phyloP scores from a whole-genome alignment of 148 eudicot species.

The Rhododendron williamsianum region DNA sequence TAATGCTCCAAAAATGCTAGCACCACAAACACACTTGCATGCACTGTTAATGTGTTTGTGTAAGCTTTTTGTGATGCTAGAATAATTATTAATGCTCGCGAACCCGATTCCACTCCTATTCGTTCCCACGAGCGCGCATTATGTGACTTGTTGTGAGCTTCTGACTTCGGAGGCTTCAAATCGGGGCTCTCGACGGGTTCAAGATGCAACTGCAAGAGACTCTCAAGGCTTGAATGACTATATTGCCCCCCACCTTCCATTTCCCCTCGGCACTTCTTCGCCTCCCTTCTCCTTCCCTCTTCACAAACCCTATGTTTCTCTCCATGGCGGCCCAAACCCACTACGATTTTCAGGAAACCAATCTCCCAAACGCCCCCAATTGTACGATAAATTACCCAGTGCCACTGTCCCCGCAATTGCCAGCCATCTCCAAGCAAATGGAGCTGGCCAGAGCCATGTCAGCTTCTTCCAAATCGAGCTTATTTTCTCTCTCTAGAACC shows the following conservation, averaged over 20 bases:
- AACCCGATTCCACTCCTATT: too few species aligned
- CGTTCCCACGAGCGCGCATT: too few species aligned
- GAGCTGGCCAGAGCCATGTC: conserved; percentile 77
- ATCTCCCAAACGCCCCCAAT: conserved; percentile 22
- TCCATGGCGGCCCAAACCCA: conserved; percentile 34
- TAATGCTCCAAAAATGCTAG: too few species aligned
- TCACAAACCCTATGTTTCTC: background rate
- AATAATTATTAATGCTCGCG: too few species aligned
- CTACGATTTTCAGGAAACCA: conserved; percentile 18
- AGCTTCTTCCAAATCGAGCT: conserved; percentile 80
- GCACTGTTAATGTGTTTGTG: too few species aligned
- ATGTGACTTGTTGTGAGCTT: too few species aligned
- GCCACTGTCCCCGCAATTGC: conserved; percentile 78
- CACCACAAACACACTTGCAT: too few species aligned
- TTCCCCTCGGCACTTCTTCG: background rate
- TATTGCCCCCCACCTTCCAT: conserved; percentile 6
- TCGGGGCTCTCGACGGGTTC: background rate
- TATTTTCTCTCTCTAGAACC: conserved; percentile 38
- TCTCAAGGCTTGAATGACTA: background rate
- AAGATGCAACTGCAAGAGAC: background rate
- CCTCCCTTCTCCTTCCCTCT: conserved; percentile 1
- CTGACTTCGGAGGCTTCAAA: too few species aligned
- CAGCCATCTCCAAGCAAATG: conserved; percentile 66
- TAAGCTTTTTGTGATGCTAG: too few species aligned
- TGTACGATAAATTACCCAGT: conserved; percentile 43